A percentile compares a stretch with the other conserved stretches of the same genome.
phyloP scores from a whole-genome alignment of 2,329 filamentous ascomycete genomes.

The Verticillium tricorpus region DNA sequence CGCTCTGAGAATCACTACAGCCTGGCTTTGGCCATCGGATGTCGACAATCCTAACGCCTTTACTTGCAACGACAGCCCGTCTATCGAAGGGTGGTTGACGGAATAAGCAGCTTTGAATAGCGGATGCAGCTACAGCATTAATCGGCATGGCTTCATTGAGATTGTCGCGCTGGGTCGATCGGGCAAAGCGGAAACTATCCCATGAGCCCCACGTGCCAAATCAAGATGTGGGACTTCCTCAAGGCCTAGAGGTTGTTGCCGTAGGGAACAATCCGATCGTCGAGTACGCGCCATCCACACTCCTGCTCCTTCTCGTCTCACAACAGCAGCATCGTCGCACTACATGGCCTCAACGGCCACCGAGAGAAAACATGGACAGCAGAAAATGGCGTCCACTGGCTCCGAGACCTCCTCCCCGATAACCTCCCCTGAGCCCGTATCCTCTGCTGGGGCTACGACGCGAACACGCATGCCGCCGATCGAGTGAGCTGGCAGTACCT shows the following conservation, averaged over 20 bases:
- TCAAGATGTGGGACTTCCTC: not conserved
- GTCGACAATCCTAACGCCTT: too few relatives aligned
- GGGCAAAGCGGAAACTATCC: not conserved
- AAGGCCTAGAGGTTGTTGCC: not conserved
- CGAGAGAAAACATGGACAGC: slow-evolving; percentile 17
- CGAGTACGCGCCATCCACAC: not conserved
- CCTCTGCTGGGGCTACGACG: slow-evolving; percentile 28
- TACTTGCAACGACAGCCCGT: too few relatives aligned
- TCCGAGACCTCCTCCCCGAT: slow-evolving; percentile 19
- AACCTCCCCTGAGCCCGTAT: slow-evolving; percentile 27
- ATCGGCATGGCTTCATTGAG: not conserved
- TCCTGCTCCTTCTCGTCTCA: not conserved
- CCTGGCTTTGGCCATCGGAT: too few relatives aligned
- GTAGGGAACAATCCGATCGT: not conserved
- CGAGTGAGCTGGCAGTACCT: slow-evolving; percentile 22
- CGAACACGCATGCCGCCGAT: slow-evolving; percentile 19
- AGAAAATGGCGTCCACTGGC: slow-evolving; percentile 17
- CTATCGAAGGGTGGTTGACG: too few relatives aligned
- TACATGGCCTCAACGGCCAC: slow-evolving; percentile 20
- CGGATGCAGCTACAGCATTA: not conserved
- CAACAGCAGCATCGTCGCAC: slow-evolving; percentile 16
- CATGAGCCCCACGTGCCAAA: not conserved
- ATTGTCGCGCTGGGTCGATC: not conserved
- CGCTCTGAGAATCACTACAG: too few relatives aligned
- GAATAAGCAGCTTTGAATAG: not conserved